Percentiles rank a stretch among this genome's conserved stretches.
These are phyloP conservation scores for Acrocalymma vagum DNA, from an alignment of 2,329 filamentous ascomycete species.

Conservation along the genomic window DNA sequence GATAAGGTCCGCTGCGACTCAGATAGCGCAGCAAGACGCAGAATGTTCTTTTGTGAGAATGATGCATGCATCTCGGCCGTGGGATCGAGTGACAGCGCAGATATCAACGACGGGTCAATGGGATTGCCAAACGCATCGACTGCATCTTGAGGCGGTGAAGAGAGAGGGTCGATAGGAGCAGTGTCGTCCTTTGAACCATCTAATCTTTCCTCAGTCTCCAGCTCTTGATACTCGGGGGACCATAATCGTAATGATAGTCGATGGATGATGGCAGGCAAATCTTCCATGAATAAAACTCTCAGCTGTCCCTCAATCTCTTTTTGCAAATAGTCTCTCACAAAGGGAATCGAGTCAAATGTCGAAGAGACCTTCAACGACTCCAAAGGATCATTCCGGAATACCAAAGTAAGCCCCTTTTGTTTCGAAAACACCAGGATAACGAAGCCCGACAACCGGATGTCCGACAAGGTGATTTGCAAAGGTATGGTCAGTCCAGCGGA, in stretches of 20 bases:
- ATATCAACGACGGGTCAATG: conserved; percentile 77
- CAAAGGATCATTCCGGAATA: conserved; percentile 97
- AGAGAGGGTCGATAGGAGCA: conserved; percentile 78
- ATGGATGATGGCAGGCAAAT: conserved; percentile 95
- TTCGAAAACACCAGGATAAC: conserved; percentile 98
- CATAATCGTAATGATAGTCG: conserved; percentile 86
- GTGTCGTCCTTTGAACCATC: conserved; percentile 60
- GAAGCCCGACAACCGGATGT: conserved; percentile 95
- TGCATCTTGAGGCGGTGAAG: conserved; percentile 81
- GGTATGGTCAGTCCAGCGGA: conserved; percentile 94
- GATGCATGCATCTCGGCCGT: conserved; percentile 84
- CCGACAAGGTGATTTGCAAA: conserved; percentile 94
- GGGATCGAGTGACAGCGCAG: conserved; percentile 79
- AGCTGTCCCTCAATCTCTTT: conserved; percentile 94
- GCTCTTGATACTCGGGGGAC: conserved; percentile 83
- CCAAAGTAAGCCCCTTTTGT: conserved; percentile 94
- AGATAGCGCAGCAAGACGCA: conserved; percentile 81
- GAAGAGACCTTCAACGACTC: conserved; percentile 98
- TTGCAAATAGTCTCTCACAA: conserved; percentile 96
- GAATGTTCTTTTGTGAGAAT: conserved; percentile 93
- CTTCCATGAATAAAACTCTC: conserved; percentile 95
- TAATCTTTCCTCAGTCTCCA: conserved; percentile 66
- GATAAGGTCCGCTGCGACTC: conserved; percentile 92
- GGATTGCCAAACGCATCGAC: conserved; percentile 83
- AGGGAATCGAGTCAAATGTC: conserved; percentile 98